A percentile compares a stretch with the other conserved stretches of the same genome.
phyloP scores from a whole-genome alignment of 192 early-diverging fungal genomes.

The Glomus cerebriforme region DNA sequence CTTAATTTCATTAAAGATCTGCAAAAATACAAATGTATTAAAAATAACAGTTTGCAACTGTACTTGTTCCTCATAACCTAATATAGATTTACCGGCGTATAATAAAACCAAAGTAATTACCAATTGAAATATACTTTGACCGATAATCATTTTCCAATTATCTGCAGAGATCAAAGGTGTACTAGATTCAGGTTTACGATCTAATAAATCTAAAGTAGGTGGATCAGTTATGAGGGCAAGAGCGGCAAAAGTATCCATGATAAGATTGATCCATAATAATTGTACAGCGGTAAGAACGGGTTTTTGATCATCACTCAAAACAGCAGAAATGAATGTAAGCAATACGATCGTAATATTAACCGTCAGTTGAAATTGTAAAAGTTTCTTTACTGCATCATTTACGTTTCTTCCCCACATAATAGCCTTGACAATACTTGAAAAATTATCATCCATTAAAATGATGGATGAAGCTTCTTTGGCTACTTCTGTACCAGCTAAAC shows the following conservation, averaged over 20 bases:
- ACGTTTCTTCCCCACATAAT: slow-evolving; percentile 96
- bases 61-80: slow-evolving; percentile 45
- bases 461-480: slow-evolving; percentile 99
- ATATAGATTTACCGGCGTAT: slow-evolving; percentile 63
- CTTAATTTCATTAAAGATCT: slow-evolving; percentile 58
- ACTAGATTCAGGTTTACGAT: slow-evolving; percentile 82
- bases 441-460: slow-evolving; percentile 98
- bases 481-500: slow-evolving; percentile 98
- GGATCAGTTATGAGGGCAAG: slow-evolving; percentile 95
- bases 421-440: slow-evolving; percentile 94
- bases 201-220: slow-evolving; percentile 80
- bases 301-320: slow-evolving; percentile 61
- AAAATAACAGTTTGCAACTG: slow-evolving; percentile 73
- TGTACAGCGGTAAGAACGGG: slow-evolving; percentile 95
- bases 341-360: slow-evolving; percentile 93
- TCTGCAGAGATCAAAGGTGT: slow-evolving; percentile 83
- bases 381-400: slow-evolving; percentile 96
- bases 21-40: slow-evolving; percentile 79
- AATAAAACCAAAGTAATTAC: slow-evolving; percentile 73
- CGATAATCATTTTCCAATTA: slow-evolving; percentile 97
- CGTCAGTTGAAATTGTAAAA: slow-evolving; percentile 98
- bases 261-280: slow-evolving; percentile 97
- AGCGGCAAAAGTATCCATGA: slow-evolving; percentile 99
- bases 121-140: slow-evolving; percentile 88
- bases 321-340: slow-evolving; percentile 75